These are phyloP conservation scores for Aspergillus sclerotiicarbonarius DNA, from an alignment of 495 filamentous ascomycete species.

Conservation along the genomic window DNA sequence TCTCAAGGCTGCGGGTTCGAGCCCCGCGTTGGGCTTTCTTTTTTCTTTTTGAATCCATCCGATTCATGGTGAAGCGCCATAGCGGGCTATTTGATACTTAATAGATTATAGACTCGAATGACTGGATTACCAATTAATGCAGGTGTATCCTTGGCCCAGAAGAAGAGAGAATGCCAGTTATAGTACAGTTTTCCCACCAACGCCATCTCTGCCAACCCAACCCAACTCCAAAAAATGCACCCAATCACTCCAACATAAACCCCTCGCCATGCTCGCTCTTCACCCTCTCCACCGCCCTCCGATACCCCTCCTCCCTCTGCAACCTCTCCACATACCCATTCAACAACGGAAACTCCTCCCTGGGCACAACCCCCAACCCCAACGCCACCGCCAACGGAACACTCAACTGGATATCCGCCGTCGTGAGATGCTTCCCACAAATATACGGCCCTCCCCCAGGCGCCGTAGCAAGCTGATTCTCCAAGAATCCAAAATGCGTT, in stretches of 20 bases:
- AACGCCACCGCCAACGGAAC: slow-evolving; percentile 55
- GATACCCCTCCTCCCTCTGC: slow-evolving; percentile 59
- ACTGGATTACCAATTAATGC: too few species aligned
- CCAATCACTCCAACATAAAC: too few species aligned
- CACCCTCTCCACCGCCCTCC: slow-evolving; percentile 57
- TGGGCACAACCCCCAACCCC: neutral
- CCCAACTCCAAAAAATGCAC: too few species aligned
- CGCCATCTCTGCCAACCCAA: too few species aligned
- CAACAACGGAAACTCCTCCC: slow-evolving; percentile 59
- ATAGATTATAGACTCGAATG: too few species aligned
- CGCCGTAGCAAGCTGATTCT: slow-evolving; percentile 62
- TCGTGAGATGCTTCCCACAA: slow-evolving; percentile 66
- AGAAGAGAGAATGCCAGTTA: too few species aligned
- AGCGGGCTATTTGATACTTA: too few species aligned
- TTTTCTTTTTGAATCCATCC: slow-evolving; percentile 12
- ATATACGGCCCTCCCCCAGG: slow-evolving; percentile 61
- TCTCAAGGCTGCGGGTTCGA: slow-evolving; percentile 58
- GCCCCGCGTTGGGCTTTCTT: slow-evolving; percentile 51
- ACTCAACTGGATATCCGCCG: slow-evolving; percentile 73
- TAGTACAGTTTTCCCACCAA: too few species aligned
- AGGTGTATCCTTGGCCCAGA: too few species aligned
- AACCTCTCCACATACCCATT: slow-evolving; percentile 61
- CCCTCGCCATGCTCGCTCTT: slow-evolving; percentile 40
- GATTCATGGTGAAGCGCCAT: too few species aligned
- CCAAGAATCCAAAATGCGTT: slow-evolving; percentile 66